Percentiles rank a stretch among this genome's conserved stretches.
Conservation (phyloP, 208 protist genomes). For the Crithidia sp. region DNA sequence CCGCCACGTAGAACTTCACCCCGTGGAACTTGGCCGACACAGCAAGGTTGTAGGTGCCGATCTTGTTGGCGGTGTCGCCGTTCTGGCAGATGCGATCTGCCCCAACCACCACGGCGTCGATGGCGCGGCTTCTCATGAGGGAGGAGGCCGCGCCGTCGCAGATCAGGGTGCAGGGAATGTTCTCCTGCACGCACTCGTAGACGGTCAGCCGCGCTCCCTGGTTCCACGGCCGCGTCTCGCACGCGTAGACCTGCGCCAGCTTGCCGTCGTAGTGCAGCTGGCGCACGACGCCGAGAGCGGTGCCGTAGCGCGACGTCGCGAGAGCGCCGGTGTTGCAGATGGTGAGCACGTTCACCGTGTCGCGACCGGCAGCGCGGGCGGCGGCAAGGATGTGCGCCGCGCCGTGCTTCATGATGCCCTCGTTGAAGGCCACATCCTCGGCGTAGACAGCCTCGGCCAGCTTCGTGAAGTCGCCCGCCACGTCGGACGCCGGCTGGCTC, state of each 20-base stretch:
- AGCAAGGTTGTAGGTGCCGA: constrained; percentile 95
- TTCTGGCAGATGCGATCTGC: constrained; percentile 95
- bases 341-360: constrained; percentile 82
- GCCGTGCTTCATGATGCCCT: constrained; percentile 91
- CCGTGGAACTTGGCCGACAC: constrained; percentile 90
- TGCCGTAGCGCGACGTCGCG: constrained; percentile 93
- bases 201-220: constrained; percentile 94
- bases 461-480: constrained; percentile 64
- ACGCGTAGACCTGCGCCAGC: constrained; percentile 91
- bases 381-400: constrained; percentile 73
- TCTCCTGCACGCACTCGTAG: constrained; percentile 95
- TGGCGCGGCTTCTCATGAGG: constrained; percentile 59
- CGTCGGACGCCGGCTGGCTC: constrained; percentile 21
- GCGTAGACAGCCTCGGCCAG: constrained; percentile 89
- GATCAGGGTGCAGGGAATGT: constrained; percentile 93
- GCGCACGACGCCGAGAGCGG: constrained; percentile 94
- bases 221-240: constrained; percentile 96
- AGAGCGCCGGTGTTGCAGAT: constrained; percentile 96
- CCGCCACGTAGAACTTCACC: constrained; percentile 94
- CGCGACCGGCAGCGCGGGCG: constrained; percentile 25
- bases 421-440: constrained; percentile 91
- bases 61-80: constrained; percentile 96
- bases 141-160: constrained; percentile 90
- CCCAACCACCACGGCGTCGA: constrained; percentile 93
- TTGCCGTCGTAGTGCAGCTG: constrained; percentile 79